These are phyloP conservation scores for Cercospora sp. DNA, from an alignment of 2,329 filamentous ascomycete species.

Conservation along the genomic window DNA sequence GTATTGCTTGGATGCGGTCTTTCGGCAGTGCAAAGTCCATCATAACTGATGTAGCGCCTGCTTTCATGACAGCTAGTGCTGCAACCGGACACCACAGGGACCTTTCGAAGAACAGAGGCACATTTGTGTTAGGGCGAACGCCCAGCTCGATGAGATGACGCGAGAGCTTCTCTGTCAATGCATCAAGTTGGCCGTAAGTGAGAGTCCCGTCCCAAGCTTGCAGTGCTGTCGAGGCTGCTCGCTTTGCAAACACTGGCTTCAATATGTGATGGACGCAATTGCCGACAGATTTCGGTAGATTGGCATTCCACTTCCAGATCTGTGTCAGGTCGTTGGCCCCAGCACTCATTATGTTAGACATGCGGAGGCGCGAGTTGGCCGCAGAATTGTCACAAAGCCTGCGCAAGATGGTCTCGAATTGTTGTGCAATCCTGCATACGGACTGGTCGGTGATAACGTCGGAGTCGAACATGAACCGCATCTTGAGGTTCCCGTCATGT, in stretches of 20 bases:
- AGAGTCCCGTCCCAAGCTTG: slow-evolving; percentile 18
- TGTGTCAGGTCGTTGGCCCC: not conserved
- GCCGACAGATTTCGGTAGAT: not conserved
- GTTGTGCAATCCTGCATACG: not conserved
- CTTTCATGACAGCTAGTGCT: slow-evolving; percentile 43
- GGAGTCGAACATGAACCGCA: slow-evolving; percentile 7
- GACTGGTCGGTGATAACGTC: not conserved
- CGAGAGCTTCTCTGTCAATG: slow-evolving; percentile 6
- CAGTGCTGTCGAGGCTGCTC: slow-evolving; percentile 24
- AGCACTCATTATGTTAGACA: not conserved
- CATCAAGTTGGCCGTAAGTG: slow-evolving; percentile 18
- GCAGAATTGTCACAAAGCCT: not conserved
- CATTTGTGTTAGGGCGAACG: not conserved
- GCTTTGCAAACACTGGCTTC: not conserved
- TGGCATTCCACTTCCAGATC: slow-evolving; percentile 11
- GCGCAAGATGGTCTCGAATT: not conserved
- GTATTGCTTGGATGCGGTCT: slow-evolving; percentile 9
- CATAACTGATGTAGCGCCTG: slow-evolving; percentile 40
- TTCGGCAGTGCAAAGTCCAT: slow-evolving; percentile 38
- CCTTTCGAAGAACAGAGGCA: slow-evolving; percentile 42
- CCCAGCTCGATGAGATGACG: slow-evolving; percentile 4
- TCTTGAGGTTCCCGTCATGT: not conserved
- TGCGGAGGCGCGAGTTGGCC: not conserved
- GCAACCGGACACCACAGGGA: slow-evolving; percentile 40
- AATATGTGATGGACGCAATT: slow-evolving; percentile 12